phyloP scores from a whole-genome alignment of 495 filamentous ascomycete genomes.

The Penicillium mononematosum region DNA sequence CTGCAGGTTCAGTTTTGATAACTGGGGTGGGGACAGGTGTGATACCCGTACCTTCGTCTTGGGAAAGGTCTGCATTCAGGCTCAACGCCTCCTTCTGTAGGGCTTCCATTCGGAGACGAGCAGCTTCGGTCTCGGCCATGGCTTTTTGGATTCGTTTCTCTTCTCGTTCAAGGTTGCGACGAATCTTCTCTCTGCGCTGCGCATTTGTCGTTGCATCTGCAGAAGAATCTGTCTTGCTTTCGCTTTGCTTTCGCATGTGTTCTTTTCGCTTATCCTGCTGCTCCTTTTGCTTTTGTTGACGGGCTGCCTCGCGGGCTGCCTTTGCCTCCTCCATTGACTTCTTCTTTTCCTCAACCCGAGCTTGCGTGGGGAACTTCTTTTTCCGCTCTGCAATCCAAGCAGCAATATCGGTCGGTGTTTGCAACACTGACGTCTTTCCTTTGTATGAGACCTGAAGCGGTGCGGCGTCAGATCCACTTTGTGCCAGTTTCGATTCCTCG shows the following conservation, averaged over 20 bases:
- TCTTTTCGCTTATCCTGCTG: conserved; percentile 29
- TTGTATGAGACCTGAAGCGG: conserved; percentile 46
- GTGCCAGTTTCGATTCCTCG: conserved; percentile 58
- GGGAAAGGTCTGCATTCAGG: background rate
- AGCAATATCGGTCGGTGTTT: conserved; percentile 66
- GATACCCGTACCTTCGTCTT: background rate
- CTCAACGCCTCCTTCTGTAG: conserved; percentile 29
- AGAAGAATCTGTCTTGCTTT: conserved; percentile 26
- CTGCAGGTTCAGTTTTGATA: background rate
- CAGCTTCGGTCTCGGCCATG: conserved; percentile 46
- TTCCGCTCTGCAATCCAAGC: conserved; percentile 80
- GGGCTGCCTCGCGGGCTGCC: conserved; percentile 37
- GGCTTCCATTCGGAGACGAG: conserved; percentile 39
- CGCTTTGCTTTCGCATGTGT: conserved; percentile 26
- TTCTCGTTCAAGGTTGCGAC: conserved; percentile 46
- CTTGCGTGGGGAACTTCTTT: conserved; percentile 73
- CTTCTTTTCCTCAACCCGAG: conserved; percentile 53
- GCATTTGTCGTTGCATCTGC: conserved; percentile 42
- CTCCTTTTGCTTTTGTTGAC: conserved; percentile 30
- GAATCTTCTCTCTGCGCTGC: conserved; percentile 51
- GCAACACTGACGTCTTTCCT: conserved; percentile 41
- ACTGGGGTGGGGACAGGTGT: background rate
- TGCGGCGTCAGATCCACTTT: conserved; percentile 25
- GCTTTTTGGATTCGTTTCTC: conserved; percentile 50
- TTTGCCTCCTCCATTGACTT: conserved; percentile 45